A percentile compares a stretch with the other conserved stretches of the same genome.
phyloP scores from a whole-genome alignment of 2,329 filamentous ascomycete genomes.

The Emergomyces pasteurianus region DNA sequence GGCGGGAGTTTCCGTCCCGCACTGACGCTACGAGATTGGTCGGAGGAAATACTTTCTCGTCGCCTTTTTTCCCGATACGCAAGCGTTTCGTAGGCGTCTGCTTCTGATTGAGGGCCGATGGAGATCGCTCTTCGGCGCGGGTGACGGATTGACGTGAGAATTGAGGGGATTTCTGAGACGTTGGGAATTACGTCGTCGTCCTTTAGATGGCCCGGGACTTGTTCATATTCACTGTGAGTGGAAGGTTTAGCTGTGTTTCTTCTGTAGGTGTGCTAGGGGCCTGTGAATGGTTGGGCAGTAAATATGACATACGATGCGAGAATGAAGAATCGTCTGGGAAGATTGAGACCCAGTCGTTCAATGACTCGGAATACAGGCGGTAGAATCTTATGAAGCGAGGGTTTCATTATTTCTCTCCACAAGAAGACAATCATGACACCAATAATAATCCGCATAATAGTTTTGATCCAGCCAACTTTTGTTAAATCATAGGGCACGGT shows the following conservation, averaged over 20 bases:
- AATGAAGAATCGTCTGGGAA: slow-evolving; percentile 84
- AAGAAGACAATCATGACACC: slow-evolving; percentile 76
- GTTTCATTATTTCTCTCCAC: slow-evolving; percentile 87
- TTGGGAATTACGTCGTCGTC: slow-evolving; percentile 83
- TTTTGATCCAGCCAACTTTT: slow-evolving; percentile 53
- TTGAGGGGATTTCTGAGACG: slow-evolving; percentile 72
- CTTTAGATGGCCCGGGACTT: slow-evolving; percentile 59
- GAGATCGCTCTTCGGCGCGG: slow-evolving; percentile 71
- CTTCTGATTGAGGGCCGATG: slow-evolving; percentile 86
- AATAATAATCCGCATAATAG: slow-evolving; percentile 56
- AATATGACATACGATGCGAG: slow-evolving; percentile 53
- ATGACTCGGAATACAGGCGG: slow-evolving; percentile 81
- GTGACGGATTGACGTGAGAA: slow-evolving; percentile 71
- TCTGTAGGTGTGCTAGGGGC: neutral
- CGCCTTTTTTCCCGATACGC: slow-evolving; percentile 70
- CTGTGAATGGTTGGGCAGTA: neutral
- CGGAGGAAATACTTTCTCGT: slow-evolving; percentile 46
- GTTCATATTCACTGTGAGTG: slow-evolving; percentile 57
- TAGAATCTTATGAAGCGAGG: slow-evolving; percentile 60
- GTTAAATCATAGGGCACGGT: slow-evolving; percentile 54
- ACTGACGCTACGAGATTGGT: slow-evolving; percentile 8
- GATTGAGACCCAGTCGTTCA: slow-evolving; percentile 62
- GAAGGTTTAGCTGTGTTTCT: slow-evolving; percentile 6
- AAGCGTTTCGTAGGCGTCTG: slow-evolving; percentile 89
- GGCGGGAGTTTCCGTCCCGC: slow-evolving; percentile 10